Evolutionary conservation across 1,284 basidiomycete genomes (phyloP).

Genomic region (Sporisorium reilianum): DNA sequence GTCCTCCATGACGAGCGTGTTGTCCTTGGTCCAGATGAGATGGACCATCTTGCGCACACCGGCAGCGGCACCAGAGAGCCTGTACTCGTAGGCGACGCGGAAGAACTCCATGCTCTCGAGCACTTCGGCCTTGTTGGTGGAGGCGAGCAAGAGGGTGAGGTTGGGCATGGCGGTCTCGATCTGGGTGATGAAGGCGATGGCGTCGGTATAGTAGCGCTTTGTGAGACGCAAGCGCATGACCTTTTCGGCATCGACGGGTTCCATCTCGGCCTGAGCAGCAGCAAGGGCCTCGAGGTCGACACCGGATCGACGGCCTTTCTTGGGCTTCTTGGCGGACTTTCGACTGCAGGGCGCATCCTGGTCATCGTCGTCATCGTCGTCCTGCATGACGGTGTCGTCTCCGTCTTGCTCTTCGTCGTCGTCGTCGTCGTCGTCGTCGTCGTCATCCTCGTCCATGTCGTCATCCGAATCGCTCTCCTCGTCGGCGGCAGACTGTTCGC

Average conservation of each 20-base stretch:
- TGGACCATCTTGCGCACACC: constrained; percentile 97
- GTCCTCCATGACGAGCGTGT: constrained; percentile 80
- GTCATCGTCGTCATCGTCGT: constrained; percentile 24
- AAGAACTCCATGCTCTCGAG: constrained; percentile 97
- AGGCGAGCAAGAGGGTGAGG: constrained; percentile 83
- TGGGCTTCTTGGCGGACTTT: constrained; percentile 44
- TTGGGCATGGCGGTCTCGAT: constrained; percentile 83
- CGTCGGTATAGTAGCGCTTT: constrained; percentile 89
- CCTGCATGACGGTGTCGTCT: constrained; percentile 36
- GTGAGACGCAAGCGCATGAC: constrained; percentile 80
- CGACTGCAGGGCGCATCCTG: constrained; percentile 13
- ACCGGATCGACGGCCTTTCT: constrained; percentile 71
- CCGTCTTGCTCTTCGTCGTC: constrained; percentile 20
- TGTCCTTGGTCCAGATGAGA: constrained; percentile 97
- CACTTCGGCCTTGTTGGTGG: constrained; percentile 91
- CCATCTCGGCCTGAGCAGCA: constrained; percentile 56
- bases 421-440: constrained; percentile 48
- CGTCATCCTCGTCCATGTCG: constrained; percentile 65
- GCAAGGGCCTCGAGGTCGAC: constrained; percentile 58
- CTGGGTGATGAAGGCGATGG: constrained; percentile 84
- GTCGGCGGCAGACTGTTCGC: constrained; percentile 54
- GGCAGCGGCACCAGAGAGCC: constrained; percentile 75
- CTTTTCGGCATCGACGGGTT: constrained; percentile 60
- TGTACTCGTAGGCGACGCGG: constrained; percentile 84
- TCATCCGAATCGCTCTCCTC: constrained; percentile 70